A percentile compares a stretch with the other conserved stretches of the same genome.
Conservation (phyloP, 495 filamentous ascomycete genomes). For the Penicillium cinerascens region DNA sequence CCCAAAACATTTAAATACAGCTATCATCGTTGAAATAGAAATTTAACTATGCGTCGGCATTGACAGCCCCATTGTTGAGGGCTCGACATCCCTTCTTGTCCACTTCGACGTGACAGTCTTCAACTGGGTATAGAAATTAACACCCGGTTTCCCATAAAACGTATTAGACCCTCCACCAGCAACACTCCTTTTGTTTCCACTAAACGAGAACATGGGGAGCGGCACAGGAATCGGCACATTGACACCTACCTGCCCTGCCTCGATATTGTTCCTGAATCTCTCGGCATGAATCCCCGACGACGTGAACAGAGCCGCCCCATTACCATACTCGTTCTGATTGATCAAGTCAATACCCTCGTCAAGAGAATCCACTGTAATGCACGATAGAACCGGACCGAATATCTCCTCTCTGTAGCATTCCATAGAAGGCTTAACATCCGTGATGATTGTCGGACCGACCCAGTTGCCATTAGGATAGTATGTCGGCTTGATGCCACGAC, state of each 20-base stretch:
- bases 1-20: not conserved
- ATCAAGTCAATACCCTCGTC: slow-evolving; percentile 34
- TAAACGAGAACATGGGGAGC: slow-evolving; percentile 91
- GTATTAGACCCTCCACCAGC: slow-evolving; percentile 86
- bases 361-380: slow-evolving; percentile 59
- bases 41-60: slow-evolving; percentile 4
- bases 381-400: slow-evolving; percentile 24
- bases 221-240: slow-evolving; percentile 76
- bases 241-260: slow-evolving; percentile 51
- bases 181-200: slow-evolving; percentile 90
- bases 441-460: slow-evolving; percentile 22
- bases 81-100: slow-evolving; percentile 3
- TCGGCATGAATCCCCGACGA: slow-evolving; percentile 53
- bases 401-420: slow-evolving; percentile 24
- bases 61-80: slow-evolving; percentile 2
- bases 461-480: slow-evolving; percentile 31
- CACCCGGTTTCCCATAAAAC: slow-evolving; percentile 84
- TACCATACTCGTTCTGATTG: slow-evolving; percentile 64
- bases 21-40: not conserved
- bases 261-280: slow-evolving; percentile 57
- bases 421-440: slow-evolving; percentile 12
- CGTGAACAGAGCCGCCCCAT: slow-evolving; percentile 64
- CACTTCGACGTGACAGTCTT: slow-evolving; percentile 75
- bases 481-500: not conserved
- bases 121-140: slow-evolving; percentile 89